Evolutionary conservation across 805 yeast species (phyloP), one percentile per base, ranked within the genome.

Genomic region (Pichia exigua): DNA sequence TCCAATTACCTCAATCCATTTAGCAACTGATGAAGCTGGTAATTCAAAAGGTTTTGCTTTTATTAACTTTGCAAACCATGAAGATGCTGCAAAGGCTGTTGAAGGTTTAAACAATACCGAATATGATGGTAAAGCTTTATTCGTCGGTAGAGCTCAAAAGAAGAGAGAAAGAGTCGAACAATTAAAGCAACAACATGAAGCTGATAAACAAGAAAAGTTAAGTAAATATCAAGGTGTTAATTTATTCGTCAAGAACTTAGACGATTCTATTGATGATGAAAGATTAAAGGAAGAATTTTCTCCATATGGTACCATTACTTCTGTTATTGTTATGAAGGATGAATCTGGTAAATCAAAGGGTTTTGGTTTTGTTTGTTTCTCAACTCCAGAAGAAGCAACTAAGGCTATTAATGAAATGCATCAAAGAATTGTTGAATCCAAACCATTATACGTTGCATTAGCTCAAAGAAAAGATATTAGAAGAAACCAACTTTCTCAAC

Each of bases 381-480:
- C 96, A 52, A 73, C 94, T 59, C 97, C 98, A 67, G 99, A 94
- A 73, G 99, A 94, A 82, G 99, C 99, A 62, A 87, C 96, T 65
- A 90, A 89, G 77, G 99, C 99, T 60, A 89, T 92, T 71, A 80
- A 92, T 63, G 99, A 92, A 79, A 91, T 92, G 96, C 90, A 92
- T 82, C 97, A 90, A 76, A 87, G 90, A 71, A 86, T 92, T 85
- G 82, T 94, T 63, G 84, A 82, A 63, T 89, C 91, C 70, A 94
- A 94, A 81, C 99, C 98, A 65, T 79, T 94, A 69, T 94, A 92
- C 72, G 99, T 94, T 74, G 97, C 97, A 56, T 83, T 94, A 68
- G 99, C 99, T 63, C 99, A 94, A 82, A 87, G 96, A 74, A 92
- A 89, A 78, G 99, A 92, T 64, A 96, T 89, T 53, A 90, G 99